Evolutionary conservation across 495 filamentous ascomycete genomes (phyloP).

Genomic region (Geoglossum glabrum): DNA sequence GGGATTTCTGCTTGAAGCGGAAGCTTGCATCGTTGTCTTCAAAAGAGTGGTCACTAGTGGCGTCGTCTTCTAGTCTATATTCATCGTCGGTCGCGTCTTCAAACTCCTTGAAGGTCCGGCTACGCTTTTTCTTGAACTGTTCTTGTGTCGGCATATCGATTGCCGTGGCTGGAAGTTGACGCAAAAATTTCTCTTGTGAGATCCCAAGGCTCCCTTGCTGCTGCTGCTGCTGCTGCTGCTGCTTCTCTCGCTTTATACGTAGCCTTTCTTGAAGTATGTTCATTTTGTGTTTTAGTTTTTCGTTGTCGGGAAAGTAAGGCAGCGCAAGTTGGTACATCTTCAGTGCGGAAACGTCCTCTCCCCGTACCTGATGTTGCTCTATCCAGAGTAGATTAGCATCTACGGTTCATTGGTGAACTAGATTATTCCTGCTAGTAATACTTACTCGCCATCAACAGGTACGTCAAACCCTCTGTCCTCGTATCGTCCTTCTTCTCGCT

Average conservation of each 20-base stretch:
- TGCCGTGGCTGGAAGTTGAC: background rate
- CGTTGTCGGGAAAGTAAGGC: slow-evolving; percentile 70
- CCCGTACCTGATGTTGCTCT: slow-evolving; percentile 63
- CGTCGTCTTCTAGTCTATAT: slow-evolving; percentile 7
- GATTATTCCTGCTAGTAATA: background rate
- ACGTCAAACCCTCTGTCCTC: slow-evolving; percentile 61
- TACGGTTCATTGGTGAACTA: background rate
- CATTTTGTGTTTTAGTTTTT: slow-evolving; percentile 65
- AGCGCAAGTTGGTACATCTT: slow-evolving; percentile 72
- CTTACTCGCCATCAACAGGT: slow-evolving; percentile 56
- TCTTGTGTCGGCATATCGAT: slow-evolving; percentile 16
- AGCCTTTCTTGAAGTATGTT: slow-evolving; percentile 41
- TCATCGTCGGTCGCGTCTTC: slow-evolving; percentile 1
- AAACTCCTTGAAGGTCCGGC: background rate
- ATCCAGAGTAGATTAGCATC: background rate
- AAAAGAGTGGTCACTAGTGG: slow-evolving; percentile 18
- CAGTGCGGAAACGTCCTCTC: slow-evolving; percentile 58
- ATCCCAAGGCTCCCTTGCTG: no score
- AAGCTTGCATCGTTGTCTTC: slow-evolving; percentile 20
- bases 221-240: slow-evolving; percentile 1
- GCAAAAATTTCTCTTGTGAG: no score
- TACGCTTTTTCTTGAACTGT: slow-evolving; percentile 9
- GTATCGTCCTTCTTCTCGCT: slow-evolving; percentile 49
- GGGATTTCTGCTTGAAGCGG: slow-evolving; percentile 20
- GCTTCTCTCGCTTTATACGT: slow-evolving; percentile 18